phyloP scores from a whole-genome alignment of 2,329 filamentous ascomycete genomes.

The Penicillium olsonii region DNA sequence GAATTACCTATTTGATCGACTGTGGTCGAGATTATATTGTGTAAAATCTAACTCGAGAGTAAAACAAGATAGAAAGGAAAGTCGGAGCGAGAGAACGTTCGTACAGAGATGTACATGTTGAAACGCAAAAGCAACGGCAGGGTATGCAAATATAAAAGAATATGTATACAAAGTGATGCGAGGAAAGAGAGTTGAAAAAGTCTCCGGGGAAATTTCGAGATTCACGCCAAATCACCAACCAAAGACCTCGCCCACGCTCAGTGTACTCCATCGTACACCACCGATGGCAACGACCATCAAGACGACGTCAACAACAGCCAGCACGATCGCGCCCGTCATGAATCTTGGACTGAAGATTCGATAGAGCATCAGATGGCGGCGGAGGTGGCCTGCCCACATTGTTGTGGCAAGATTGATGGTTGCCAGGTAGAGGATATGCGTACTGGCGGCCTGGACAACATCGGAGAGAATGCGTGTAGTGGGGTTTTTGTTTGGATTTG shows the following conservation, averaged over 20 bases:
- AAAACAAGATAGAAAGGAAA: background rate
- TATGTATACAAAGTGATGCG: background rate
- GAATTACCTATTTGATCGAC: background rate
- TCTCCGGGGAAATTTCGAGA: too few species aligned
- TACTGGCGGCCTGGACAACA: constrained; percentile 69
- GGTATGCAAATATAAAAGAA: background rate
- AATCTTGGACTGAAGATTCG: constrained; percentile 90
- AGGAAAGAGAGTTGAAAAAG: background rate
- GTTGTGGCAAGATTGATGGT: constrained; percentile 83
- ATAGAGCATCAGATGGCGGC: constrained; percentile 94
- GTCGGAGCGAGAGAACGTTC: background rate
- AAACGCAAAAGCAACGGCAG: background rate
- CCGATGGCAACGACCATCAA: constrained; percentile 69
- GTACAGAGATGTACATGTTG: background rate
- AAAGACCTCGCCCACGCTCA: constrained; percentile 85
- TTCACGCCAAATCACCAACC: constrained; percentile 60
- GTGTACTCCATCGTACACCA: constrained; percentile 73
- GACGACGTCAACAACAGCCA: constrained; percentile 77
- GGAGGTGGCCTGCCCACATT: constrained; percentile 82
- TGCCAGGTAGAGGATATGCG: constrained; percentile 79
- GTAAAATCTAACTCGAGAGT: background rate
- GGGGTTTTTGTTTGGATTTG: constrained; percentile 27
- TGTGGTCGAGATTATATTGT: background rate
- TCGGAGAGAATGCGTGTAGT: constrained; percentile 60
- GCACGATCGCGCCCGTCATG: constrained; percentile 72